Conservation (phyloP, 2,329 filamentous ascomycete species). For the Daldinia sp. region DNA sequence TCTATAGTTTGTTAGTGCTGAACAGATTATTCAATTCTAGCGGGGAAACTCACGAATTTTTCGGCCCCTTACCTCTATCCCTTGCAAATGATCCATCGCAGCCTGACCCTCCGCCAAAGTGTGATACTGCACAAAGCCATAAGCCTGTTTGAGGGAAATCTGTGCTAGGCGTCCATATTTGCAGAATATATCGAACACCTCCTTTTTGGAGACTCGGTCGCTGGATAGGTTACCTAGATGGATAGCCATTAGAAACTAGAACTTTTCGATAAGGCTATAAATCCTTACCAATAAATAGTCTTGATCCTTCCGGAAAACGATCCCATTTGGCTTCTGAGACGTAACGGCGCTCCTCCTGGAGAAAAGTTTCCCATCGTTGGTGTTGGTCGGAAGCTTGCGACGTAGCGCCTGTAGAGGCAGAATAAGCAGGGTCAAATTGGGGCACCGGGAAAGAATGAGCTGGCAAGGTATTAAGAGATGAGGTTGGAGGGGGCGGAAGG, state of each 20-base stretch:
- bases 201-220: constrained; percentile 90
- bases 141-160: constrained; percentile 95
- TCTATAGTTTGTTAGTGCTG: constrained; percentile 59
- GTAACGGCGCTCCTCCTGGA: constrained; percentile 76
- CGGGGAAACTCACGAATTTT: constrained; percentile 81
- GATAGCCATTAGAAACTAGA: constrained; percentile 45
- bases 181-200: constrained; percentile 92
- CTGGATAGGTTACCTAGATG: constrained; percentile 85
- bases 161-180: constrained; percentile 87
- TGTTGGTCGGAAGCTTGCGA: constrained; percentile 20
- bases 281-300: constrained; percentile 78
- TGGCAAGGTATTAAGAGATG: constrained; percentile 43
- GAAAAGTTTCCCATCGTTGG: constrained; percentile 75
- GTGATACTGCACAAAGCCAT: constrained; percentile 95
- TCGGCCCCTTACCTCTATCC: constrained; percentile 82
- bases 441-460: constrained; percentile 38
- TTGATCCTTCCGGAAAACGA: constrained; percentile 77
- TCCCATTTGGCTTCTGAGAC: constrained; percentile 84
- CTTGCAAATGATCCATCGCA: constrained; percentile 82
- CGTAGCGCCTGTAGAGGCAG: constrained; percentile 13
- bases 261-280: constrained; percentile 18
- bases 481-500: constrained; percentile 45
- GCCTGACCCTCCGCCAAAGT: constrained; percentile 75
- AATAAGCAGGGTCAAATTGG: constrained; percentile 30
- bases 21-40: neutral